phyloP scores from a whole-genome alignment of 2,329 filamentous ascomycete genomes.

The Ceratocystis smalleyi region DNA sequence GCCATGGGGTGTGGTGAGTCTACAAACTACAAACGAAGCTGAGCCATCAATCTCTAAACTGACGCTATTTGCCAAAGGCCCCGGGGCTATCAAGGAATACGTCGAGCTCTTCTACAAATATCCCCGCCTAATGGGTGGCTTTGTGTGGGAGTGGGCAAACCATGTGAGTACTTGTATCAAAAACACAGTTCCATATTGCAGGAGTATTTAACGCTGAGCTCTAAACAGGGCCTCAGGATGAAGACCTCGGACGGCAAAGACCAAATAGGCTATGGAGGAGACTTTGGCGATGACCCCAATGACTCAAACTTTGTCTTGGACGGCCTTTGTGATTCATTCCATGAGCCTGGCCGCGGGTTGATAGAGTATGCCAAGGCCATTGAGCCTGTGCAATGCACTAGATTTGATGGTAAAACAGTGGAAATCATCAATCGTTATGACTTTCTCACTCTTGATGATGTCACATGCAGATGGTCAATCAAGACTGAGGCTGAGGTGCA shows the following conservation, averaged over 20 bases:
- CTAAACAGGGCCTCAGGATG: conserved; percentile 28
- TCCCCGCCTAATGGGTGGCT: conserved; percentile 41
- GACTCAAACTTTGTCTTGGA: conserved; percentile 46
- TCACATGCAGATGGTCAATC: conserved; percentile 25
- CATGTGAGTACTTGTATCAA: conserved; percentile 27
- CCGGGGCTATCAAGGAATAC: conserved; percentile 52
- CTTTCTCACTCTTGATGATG: conserved; percentile 35
- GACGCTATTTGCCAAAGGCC: conserved; percentile 20
- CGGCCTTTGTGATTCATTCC: conserved; percentile 35
- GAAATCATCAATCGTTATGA: conserved; percentile 40
- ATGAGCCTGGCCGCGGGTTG: conserved; percentile 36
- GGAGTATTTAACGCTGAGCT: neutral
- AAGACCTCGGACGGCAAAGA: conserved; percentile 29
- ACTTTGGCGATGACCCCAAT: conserved; percentile 45
- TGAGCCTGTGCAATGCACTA: conserved; percentile 40
- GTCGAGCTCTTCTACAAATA: conserved; percentile 46
- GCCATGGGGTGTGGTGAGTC: conserved; percentile 41
- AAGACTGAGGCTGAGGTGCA: neutral
- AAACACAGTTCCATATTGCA: neutral
- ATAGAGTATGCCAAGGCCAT: conserved; percentile 43
- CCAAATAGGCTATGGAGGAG: conserved; percentile 44
- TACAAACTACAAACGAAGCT: neutral
- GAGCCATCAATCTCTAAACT: neutral
- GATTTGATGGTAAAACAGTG: conserved; percentile 28
- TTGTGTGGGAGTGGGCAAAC: conserved; percentile 50